A percentile compares a stretch with the other conserved stretches of the same genome.
Evolutionary conservation across 768 basidiomycete species (phyloP).

Genomic region (Boletus patriciae): DNA sequence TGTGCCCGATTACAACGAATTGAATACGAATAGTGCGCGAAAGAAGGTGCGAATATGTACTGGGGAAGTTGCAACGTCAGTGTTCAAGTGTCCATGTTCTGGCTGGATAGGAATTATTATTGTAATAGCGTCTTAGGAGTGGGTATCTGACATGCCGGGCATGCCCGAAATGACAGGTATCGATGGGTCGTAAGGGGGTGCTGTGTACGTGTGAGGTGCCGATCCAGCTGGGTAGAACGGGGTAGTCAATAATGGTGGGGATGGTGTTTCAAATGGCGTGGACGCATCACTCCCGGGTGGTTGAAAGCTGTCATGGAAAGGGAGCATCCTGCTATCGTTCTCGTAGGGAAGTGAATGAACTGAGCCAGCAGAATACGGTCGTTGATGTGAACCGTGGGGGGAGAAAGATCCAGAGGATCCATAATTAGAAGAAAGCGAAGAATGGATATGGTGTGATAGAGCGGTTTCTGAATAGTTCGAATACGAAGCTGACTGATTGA

Average conservation of each 20-base stretch:
- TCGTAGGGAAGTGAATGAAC: constrained; percentile 15
- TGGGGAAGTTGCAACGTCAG: constrained; percentile 9
- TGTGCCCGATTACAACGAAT: constrained; percentile 14
- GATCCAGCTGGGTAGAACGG: constrained; percentile 31
- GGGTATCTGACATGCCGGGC: constrained; percentile 17
- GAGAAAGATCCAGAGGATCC: constrained; percentile 10
- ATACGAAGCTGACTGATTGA: constrained; percentile 17
- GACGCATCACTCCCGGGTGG: constrained; percentile 6
- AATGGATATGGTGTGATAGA: constrained; percentile 12
- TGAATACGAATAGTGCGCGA: constrained; percentile 5
- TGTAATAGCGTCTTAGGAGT: constrained; percentile 8
- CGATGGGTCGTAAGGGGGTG: constrained; percentile 6
- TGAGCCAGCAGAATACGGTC: constrained; percentile 24
- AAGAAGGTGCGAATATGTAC: constrained; percentile 21
- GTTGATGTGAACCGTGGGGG: constrained; percentile 11
- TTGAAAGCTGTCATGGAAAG: constrained; percentile 16
- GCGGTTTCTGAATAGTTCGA: constrained; percentile 13
- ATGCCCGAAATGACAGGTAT: constrained; percentile 15
- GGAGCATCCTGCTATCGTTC: constrained; percentile 4
- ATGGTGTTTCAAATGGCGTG: constrained; percentile 18
- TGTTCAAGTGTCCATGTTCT: constrained; percentile 3
- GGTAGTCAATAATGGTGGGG: constrained; percentile 30
- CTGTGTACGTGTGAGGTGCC: constrained; percentile 4
- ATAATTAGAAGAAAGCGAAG: constrained; percentile 11
- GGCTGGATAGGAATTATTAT: neutral